Conservation (phyloP, 148 eudicot species). For the Vaccinium darrowii region DNA sequence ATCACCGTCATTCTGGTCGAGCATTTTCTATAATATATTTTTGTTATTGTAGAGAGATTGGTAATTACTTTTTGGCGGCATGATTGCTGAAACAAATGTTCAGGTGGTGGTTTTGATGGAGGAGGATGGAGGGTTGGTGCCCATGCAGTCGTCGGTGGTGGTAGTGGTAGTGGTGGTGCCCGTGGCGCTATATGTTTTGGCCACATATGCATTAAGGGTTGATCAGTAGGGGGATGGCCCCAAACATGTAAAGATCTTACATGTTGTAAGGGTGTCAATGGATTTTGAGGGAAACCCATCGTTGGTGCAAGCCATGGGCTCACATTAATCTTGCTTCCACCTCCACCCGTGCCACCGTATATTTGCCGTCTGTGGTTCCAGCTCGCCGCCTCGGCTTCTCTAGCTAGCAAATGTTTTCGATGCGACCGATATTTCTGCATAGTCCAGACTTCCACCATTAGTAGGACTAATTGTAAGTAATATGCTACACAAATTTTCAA, state of each 20-base stretch:
- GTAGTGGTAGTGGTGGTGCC: conserved; percentile 37
- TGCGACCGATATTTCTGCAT: conserved; percentile 90
- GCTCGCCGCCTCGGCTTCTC: conserved; percentile 89
- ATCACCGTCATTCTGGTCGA: neutral
- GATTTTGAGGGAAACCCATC: conserved; percentile 73
- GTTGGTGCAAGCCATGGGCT: conserved; percentile 58
- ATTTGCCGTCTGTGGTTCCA: conserved; percentile 82
- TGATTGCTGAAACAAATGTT: conserved; percentile 57
- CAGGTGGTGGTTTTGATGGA: conserved; percentile 28
- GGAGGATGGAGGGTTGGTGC: conserved; percentile 36
- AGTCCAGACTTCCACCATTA: neutral
- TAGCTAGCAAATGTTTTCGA: conserved; percentile 72
- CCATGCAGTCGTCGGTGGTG: conserved; percentile 40
- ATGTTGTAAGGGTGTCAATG: conserved; percentile 50
- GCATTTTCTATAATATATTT: neutral
- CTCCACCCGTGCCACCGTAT: conserved; percentile 44
- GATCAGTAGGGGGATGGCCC: conserved; percentile 88
- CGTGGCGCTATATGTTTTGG: conserved; percentile 46
- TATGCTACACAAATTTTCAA: neutral
- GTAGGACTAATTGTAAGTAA: too few species aligned
- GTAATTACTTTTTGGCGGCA: conserved; percentile 51
- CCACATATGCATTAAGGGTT: conserved; percentile 57
- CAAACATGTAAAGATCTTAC: conserved; percentile 88
- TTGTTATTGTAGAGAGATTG: neutral
- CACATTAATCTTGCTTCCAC: conserved; percentile 33